Base-by-base conservation (phyloP, 306 rosid species). In the Malus sylvestris region DNA sequence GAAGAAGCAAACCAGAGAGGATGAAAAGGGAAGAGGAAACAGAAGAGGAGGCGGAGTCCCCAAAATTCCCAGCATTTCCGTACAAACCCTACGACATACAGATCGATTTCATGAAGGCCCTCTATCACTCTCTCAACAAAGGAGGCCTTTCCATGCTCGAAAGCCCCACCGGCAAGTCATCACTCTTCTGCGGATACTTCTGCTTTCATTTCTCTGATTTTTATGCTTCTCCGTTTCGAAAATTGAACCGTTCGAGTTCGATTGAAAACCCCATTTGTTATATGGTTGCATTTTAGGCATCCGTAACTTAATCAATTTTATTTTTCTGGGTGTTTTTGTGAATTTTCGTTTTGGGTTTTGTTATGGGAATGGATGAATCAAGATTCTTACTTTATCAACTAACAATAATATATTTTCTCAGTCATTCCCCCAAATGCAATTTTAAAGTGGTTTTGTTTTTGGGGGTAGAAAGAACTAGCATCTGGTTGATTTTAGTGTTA, bases 61-160 rank as follows among this genome's bases (percentile, higher is more conserved):
- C 86, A 0, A 85, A 87, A 49, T 93, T 91, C 66, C 78, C 83
- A 44, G 96, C 87, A 44, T 91, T 93, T 81, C 97, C 98, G 18
- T 91, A 87, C 87, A 66, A 87, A 33, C 94, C 98, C 13, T 93
- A 93, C 78, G 72, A 90, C 10, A 93, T 93, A 51, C 98, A 91
- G 87, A 68, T 90, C 65, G 96, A 93, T 76, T 93, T 91, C 89
- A 93, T 91, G 98, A 91, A 86, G 30, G 87, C 96, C 86, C 87
- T 93, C 35, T 91, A 93, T 49, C 83, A 82, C 10, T 90, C 87
- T 70, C 98, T 93, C 49, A 67, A 84, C 69, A 82, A 78, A 29
- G 98, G 97, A 49, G 97, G 98, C 65, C 72, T 93, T 71, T 90
- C 98, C 78, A 91, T 93, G 96, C 84, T 93, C 33, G 98, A 93